Evolutionary conservation across 2,329 filamentous ascomycete species (phyloP), one percentile per base, ranked within the genome.

Genomic region (Colletotrichum plurivorum): DNA sequence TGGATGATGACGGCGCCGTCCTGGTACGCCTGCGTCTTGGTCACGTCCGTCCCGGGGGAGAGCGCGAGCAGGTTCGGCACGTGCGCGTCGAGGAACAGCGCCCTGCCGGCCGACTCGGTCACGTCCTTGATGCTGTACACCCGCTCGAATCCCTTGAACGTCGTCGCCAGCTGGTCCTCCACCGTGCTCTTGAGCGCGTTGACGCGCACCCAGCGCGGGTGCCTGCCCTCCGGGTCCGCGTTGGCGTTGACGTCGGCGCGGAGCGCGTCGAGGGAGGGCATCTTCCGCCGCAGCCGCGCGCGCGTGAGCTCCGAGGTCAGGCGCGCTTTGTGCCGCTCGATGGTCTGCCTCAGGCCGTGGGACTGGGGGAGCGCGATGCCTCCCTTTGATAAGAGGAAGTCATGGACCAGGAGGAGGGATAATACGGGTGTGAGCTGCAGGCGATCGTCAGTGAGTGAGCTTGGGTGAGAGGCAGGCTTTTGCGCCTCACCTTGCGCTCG

Each of bases 151-250:
- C 83, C 84, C 1, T 85, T 80, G 78, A 98, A 97, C 0, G 93
- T 95, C 0, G 88, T 90, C 16, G 85, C 82, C n/a, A 97, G 82
- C 79, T 97, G 92, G 4, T 90, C 86, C 18, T 91, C 85, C 5
- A 97, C 78, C 0, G 87, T 91, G 12, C 90, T 91, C 73, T 90
- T 91, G 13, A 98, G 81, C 0, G 91, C 90, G 77, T 98, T 99
- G 71, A 98, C 85, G 2, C 96, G 90, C 48, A 97, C 89, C 96
- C 96, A 99, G 62, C 96, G 90, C n/a, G 94, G 95, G 76, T 95
- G 93, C 48, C 83, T 82, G 41, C 86, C 81, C 70, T 87, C 83
- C 27, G 85, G 82, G 6, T 85, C 82, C 8, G 82, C 82, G 20
- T 85, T 84, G 39, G 82, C 78, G 67, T 89, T 85, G 60, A 94